Percentiles rank a stretch among this genome's conserved stretches.
phyloP scores from a whole-genome alignment of 108 stramenopile species.

The Cyclotella sp. region DNA sequence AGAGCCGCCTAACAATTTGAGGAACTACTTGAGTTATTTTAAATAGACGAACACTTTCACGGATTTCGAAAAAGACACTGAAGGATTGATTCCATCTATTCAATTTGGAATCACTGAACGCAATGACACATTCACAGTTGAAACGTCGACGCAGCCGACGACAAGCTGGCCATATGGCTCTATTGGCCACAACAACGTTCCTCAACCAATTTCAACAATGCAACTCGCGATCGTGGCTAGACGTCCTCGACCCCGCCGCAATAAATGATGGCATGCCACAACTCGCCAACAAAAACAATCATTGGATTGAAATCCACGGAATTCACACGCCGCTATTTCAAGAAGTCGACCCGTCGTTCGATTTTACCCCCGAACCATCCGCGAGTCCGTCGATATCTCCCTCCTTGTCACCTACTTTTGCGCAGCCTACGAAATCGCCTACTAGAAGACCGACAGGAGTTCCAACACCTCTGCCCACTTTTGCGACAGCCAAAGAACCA shows the following conservation, averaged over 20 bases:
- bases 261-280: conserved; percentile 5
- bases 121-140: too few species aligned
- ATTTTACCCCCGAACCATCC: not conserved
- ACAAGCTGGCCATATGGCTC: too few species aligned
- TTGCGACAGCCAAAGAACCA: conserved; percentile 14
- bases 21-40: too few species aligned
- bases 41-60: too few species aligned
- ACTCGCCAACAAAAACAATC: not conserved
- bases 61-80: too few species aligned
- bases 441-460: not conserved
- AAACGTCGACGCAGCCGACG: too few species aligned
- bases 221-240: conserved; percentile 5
- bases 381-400: not conserved
- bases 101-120: too few species aligned
- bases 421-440: conserved; percentile 15
- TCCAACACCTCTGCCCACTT: conserved; percentile 30
- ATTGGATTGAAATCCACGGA: conserved; percentile 7
- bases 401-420: not conserved
- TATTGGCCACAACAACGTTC: conserved; percentile 1
- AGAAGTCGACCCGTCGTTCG: conserved; percentile 13
- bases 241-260: not conserved
- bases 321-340: conserved; percentile 6
- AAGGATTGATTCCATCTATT: too few species aligned
- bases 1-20: too few species aligned
- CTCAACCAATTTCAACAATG: not conserved